These are phyloP conservation scores for Cucumis hystrix DNA, from an alignment of 306 rosid genomes.

Conservation along the genomic window DNA sequence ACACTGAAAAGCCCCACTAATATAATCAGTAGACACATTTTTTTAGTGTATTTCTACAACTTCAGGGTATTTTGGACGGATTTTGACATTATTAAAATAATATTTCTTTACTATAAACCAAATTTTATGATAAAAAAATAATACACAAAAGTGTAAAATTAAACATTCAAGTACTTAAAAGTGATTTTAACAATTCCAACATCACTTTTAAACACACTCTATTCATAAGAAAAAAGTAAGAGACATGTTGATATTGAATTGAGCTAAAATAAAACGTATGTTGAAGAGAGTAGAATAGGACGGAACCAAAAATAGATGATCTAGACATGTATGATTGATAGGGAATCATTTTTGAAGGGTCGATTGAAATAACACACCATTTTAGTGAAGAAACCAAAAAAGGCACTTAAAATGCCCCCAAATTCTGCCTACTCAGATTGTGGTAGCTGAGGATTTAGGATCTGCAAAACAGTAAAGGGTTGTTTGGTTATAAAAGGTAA, in stretches of 20 bases:
- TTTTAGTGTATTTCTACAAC: too few species aligned
- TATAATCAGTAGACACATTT: too few species aligned
- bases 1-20: too few species aligned
- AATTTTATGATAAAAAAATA: too few species aligned
- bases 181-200: too few species aligned
- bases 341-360: not conserved
- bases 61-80: too few species aligned
- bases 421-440: constrained; percentile 21
- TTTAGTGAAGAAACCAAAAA: constrained; percentile 27
- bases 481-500: constrained; percentile 43
- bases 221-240: not conserved
- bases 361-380: constrained; percentile 6
- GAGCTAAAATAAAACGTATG: not conserved
- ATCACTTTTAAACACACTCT: too few species aligned
- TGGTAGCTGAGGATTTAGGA: constrained; percentile 24
- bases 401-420: constrained; percentile 19
- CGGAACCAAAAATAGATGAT: not conserved
- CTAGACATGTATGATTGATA: not conserved
- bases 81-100: too few species aligned
- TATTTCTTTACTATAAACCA: too few species aligned
- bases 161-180: too few species aligned
- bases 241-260: not conserved
- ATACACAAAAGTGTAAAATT: too few species aligned
- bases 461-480: constrained; percentile 18
- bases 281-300: not conserved